Base-by-base conservation (phyloP, 495 filamentous ascomycete species). In the Choiromyces venosus region DNA sequence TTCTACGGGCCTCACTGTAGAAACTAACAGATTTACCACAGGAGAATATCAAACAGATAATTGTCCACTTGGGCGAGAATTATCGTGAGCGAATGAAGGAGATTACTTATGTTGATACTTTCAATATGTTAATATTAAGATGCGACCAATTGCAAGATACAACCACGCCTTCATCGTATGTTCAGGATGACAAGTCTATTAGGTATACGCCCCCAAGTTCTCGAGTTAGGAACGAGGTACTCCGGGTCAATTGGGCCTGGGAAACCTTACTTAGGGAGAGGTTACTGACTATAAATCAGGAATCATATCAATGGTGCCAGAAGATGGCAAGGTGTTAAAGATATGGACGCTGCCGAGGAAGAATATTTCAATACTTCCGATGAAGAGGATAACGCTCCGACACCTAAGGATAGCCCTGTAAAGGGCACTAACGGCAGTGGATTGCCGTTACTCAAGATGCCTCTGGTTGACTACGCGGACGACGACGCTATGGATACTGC, bases 301-400 rank as follows among this genome's bases (percentile, higher is more conserved):
- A 86, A 86, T 37, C 87, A 86, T 35, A 79, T 88, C 61, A 91
- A 90, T 71, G 91, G 90, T 36, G 87, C 88, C 39, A 81, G 82
- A 40, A 85, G 90, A 73, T 94, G 92, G 86, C 89, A 89, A 75
- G 92, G 89, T 12, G 86, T 93, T 67, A 91, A 88, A 82, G 95
- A 97, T 75, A 84, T 94, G 84, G 96, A 98, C 81, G 86, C 90
- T 33, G 89, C 89, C 2, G 92, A 98, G 82, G 94, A 97, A 77
- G 93, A 93, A 39, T 99, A 99, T 82, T 98, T 96, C 86, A 94
- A 96, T 81, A 90, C 89, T 14, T 91, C 90, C 4, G 93, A 96
- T 71, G 92, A 96, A 73, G 72, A 74, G 56, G 79, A 81, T 65
- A 79, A 73, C 21, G 46, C 65, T 21, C 75, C 38, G 71, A 82